These are phyloP conservation scores for Colletotrichum spinosum DNA, from an alignment of 2,329 filamentous ascomycete species.

Conservation along the genomic window DNA sequence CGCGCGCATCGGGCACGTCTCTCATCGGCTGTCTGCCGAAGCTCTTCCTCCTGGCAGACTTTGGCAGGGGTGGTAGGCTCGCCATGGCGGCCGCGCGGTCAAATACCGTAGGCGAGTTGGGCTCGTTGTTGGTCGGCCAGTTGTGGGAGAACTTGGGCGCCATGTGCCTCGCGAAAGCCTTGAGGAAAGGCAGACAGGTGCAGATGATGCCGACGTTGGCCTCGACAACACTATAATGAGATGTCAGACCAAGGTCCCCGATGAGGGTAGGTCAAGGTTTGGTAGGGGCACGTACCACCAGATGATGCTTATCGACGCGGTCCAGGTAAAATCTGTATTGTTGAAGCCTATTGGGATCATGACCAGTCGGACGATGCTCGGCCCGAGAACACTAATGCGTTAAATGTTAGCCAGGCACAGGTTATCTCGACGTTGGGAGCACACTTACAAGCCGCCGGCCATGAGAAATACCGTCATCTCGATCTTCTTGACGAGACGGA, in stretches of 20 bases:
- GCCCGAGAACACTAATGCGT: constrained; percentile 28
- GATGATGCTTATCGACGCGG: constrained; percentile 34
- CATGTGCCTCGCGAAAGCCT: constrained; percentile 25
- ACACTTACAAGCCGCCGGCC: constrained; percentile 36
- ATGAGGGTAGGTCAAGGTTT: not conserved
- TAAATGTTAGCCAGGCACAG: not conserved
- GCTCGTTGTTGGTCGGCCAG: constrained; percentile 1
- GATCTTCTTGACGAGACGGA: constrained; percentile 33
- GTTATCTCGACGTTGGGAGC: not conserved
- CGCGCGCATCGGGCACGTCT: constrained; percentile 6
- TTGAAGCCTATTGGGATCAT: constrained; percentile 32
- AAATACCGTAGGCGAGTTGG: constrained; percentile 23
- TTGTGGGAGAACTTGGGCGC: constrained; percentile 3
- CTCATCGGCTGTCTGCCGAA: constrained; percentile 11
- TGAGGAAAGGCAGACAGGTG: constrained; percentile 35
- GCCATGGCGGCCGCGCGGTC: constrained; percentile 29
- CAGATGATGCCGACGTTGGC: constrained; percentile 37
- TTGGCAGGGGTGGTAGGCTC: constrained; percentile 11
- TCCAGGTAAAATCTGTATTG: constrained; percentile 33
- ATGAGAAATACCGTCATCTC: constrained; percentile 35
- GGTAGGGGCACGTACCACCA: constrained; percentile 25
- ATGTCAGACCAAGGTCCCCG: not conserved
- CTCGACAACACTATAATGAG: constrained; percentile 21
- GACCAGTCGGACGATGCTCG: constrained; percentile 34
- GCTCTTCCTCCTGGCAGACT: constrained; percentile 15